Conservation (phyloP, 805 yeast species). For the Pachysolen tannophilus region DNA sequence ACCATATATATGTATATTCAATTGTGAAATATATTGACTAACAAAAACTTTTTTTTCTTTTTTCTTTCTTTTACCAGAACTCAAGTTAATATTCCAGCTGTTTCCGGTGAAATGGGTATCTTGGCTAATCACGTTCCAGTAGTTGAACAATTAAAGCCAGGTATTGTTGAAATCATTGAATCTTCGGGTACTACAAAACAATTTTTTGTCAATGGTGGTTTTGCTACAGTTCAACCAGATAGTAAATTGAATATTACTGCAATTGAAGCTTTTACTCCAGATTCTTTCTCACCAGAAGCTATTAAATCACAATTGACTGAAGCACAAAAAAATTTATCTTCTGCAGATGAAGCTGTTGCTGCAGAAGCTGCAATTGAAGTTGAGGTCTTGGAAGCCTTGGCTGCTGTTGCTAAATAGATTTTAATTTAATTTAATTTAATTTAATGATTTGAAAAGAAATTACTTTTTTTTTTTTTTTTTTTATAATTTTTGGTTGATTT, state of each 20-base stretch:
- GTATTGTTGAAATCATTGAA: constrained; percentile 87
- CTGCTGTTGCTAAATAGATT: constrained; percentile 66
- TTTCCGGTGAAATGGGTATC: constrained; percentile 94
- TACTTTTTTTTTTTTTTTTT: no score
- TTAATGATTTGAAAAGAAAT: no score
- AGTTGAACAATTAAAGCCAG: constrained; percentile 94
- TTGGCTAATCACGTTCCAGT: constrained; percentile 97
- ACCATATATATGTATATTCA: no score
- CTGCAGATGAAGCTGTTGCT: constrained; percentile 81
- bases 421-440: no score
- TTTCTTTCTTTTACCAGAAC: constrained; percentile 22
- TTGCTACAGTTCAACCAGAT: constrained; percentile 93
- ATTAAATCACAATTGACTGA: constrained; percentile 79
- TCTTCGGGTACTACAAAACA: constrained; percentile 59
- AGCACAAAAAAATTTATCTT: constrained; percentile 84
- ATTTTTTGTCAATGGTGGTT: constrained; percentile 94
- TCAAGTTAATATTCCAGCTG: constrained; percentile 94
- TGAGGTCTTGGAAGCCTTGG: constrained; percentile 93
- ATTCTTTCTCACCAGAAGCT: constrained; percentile 73
- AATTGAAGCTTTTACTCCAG: constrained; percentile 90
- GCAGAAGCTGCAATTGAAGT: constrained; percentile 94
- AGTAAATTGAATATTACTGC: constrained; percentile 86
- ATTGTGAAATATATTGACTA: no score
- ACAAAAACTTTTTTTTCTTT: background rate
- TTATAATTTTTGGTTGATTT: no score